Evolutionary conservation across 441 rosid genomes (phyloP), one percentile per base, ranked within the genome.

Genomic region (Pelargonium citronellum): DNA sequence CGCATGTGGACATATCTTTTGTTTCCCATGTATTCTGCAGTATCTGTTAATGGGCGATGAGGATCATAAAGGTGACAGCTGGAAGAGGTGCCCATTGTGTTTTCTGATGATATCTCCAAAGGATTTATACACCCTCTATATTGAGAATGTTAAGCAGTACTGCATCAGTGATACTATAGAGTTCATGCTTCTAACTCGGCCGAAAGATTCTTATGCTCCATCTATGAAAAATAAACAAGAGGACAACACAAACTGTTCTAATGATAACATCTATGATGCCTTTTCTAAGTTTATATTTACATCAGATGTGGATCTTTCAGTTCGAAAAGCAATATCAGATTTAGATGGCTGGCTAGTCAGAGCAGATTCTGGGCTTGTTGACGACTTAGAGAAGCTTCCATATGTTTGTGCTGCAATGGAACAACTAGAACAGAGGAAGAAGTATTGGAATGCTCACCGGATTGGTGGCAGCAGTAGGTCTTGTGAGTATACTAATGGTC

Each of bases 1-100:
- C 66, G 82, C 96, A 0, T 95, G 99, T 65, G 99, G 99, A 20
- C 99, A 92, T 73, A 87, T 95, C 11, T 95, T 90, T 84, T 95
- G 99, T 82, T 92, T 95, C 79, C 98, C 98, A 0, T 95, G 99
- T 77, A 80, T 95, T 70, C 84, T 95, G 47, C 91, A 75, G 64
- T 95, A 95, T 73, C 77, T 95, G 81, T 78, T 84, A 69, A 90
- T 87, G 80, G 99, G 89, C 30, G 82, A 84, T 77, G 95, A 87
- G 73, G 84, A 87, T 72, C 84, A 87, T 67, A 86, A 81, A 81
- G 83, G 82, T 0, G 90, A 94, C 7, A 81, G 88, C 78, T 78
- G 79, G 74, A 91, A 87, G 82, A 87, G 97, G 79, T 95, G 98
- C 79, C 99, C 99, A 60, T 75, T 95, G 77, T 95, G 99, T 79